Percentiles rank a stretch among this genome's conserved stretches.
Conservation (phyloP, 148 eudicot genomes). For the Persicaria tinctoria region DNA sequence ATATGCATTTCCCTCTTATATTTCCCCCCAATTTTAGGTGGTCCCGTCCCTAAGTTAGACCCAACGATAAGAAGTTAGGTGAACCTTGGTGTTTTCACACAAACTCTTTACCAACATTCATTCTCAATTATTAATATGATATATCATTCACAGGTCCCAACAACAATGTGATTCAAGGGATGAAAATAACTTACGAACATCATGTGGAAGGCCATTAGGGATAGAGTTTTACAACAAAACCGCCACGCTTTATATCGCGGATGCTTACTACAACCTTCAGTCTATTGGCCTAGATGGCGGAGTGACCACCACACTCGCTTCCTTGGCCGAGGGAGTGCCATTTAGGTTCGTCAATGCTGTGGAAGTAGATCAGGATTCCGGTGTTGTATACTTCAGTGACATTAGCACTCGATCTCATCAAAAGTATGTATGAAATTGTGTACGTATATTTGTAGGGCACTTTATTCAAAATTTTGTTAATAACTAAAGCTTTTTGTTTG, state of each 20-base stretch:
- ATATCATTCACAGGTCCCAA: not conserved
- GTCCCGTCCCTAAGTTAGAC: too few species aligned
- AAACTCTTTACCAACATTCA: too few species aligned
- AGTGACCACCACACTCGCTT: not conserved
- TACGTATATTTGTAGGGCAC: too few species aligned
- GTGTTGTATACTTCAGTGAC: constrained; percentile 1
- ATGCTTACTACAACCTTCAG: not conserved
- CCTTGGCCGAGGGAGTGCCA: not conserved
- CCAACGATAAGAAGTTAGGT: too few species aligned
- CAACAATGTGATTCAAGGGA: not conserved
- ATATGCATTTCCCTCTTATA: too few species aligned
- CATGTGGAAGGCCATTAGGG: not conserved
- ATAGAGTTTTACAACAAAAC: not conserved
- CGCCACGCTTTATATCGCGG: not conserved
- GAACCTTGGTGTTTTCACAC: too few species aligned
- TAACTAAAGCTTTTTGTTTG: not conserved
- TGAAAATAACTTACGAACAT: not conserved
- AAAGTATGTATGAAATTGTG: not conserved
- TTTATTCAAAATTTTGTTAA: not conserved
- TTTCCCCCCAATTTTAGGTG: too few species aligned
- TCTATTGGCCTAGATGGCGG: not conserved
- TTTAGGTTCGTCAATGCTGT: not conserved
- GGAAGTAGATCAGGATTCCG: not conserved
- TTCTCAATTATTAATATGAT: too few species aligned
- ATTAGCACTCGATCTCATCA: not conserved